Conservation (phyloP, 805 yeast genomes). For the Yarrowia sp. region DNA sequence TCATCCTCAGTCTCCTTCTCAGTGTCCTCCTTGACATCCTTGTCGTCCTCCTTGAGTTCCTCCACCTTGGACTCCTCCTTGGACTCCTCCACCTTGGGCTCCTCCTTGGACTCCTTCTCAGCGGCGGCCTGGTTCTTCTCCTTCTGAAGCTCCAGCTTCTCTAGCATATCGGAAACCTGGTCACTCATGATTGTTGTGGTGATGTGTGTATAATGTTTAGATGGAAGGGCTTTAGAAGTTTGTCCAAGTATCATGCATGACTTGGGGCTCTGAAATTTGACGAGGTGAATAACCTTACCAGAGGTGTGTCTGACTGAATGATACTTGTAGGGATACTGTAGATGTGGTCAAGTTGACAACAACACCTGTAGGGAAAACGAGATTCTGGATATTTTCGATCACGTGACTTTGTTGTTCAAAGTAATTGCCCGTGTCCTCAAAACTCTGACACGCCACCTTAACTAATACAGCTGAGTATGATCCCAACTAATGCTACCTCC, state of each 20-base stretch:
- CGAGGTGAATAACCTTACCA: too few relatives aligned
- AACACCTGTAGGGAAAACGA: too few relatives aligned
- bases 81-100: conserved; percentile 29
- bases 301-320: too few relatives aligned
- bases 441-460: too few relatives aligned
- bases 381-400: too few relatives aligned
- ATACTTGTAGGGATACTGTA: too few relatives aligned
- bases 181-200: conserved; percentile 24
- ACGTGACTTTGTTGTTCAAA: too few relatives aligned
- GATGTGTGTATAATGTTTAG: conserved; percentile 9
- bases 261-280: background rate
- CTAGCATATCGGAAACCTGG: conserved; percentile 30
- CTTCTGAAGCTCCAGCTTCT: conserved; percentile 39
- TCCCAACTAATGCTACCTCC: too few relatives aligned
- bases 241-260: conserved; percentile 19
- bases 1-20: conserved; percentile 40
- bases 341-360: too few relatives aligned
- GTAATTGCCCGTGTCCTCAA: too few relatives aligned
- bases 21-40: conserved; percentile 43
- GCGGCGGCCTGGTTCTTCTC: conserved; percentile 32
- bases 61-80: conserved; percentile 37
- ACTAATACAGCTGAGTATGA: too few relatives aligned
- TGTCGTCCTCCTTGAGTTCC: conserved; percentile 13
- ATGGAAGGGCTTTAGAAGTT: background rate
- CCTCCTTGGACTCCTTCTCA: conserved; percentile 41